phyloP scores from a whole-genome alignment of 768 basidiomycete species.

The Symmetrospora coprosmae region DNA sequence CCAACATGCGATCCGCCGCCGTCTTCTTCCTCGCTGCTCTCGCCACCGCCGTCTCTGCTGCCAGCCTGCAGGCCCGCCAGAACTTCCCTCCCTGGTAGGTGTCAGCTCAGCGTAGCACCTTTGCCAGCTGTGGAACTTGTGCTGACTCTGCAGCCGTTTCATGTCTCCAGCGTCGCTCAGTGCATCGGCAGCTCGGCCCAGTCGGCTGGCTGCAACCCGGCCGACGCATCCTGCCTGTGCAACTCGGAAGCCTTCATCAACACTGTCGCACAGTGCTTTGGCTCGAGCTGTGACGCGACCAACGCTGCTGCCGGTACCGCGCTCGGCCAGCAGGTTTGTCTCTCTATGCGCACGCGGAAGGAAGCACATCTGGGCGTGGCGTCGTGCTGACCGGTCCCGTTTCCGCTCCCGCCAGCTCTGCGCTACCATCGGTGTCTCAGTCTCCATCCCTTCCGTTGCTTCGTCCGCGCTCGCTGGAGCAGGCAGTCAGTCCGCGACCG shows the following conservation, averaged over 20 bases:
- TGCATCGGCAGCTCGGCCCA: not conserved
- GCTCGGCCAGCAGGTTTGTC: constrained; percentile 3
- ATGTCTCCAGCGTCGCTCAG: not conserved
- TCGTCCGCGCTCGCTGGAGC: not conserved
- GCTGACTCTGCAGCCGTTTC: not conserved
- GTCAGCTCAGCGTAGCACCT: not conserved
- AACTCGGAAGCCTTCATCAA: constrained; percentile 7
- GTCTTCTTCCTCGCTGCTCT: not conserved
- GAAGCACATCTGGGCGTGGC: too few relatives aligned
- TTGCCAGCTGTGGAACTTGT: not conserved
- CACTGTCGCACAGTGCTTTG: constrained; percentile 6
- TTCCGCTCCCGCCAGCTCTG: not conserved
- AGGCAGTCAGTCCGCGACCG: not conserved
- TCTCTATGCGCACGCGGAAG: too few relatives aligned
- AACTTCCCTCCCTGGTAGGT: not conserved
- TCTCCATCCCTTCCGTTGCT: constrained; percentile 11
- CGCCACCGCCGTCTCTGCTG: not conserved
- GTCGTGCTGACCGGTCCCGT: not conserved
- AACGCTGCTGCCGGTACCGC: constrained; percentile 7
- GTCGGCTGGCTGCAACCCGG: not conserved
- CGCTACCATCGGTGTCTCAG: not conserved
- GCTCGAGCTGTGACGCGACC: not conserved
- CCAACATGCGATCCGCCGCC: not conserved
- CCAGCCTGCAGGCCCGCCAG: not conserved
- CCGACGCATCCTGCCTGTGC: constrained; percentile 14